phyloP scores from a whole-genome alignment of 176 grass and related monocot species.

The Aegilops tauschii region DNA sequence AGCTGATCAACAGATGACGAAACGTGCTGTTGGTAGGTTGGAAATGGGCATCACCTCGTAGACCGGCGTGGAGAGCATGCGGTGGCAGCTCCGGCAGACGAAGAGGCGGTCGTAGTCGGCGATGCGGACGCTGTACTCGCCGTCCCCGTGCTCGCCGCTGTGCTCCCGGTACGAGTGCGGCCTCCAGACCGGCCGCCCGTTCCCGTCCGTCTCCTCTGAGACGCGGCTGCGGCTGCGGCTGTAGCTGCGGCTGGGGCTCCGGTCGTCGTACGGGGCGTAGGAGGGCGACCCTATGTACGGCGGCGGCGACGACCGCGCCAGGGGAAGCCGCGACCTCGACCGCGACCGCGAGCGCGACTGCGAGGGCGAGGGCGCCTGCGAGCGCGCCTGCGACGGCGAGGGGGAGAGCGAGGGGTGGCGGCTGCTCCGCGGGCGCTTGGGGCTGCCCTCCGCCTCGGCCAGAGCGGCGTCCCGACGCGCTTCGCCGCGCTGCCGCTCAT shows the following conservation, averaged over 20 bases:
- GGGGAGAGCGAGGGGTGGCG: background rate
- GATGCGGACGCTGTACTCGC: slow-evolving; percentile 12
- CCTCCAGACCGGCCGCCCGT: background rate
- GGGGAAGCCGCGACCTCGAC: background rate
- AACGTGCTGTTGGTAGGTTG: background rate
- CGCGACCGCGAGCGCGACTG: background rate
- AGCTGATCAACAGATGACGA: background rate
- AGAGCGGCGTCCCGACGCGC: background rate
- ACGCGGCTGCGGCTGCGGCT: background rate
- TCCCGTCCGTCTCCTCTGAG: background rate
- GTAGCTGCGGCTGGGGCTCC: background rate
- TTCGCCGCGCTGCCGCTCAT: background rate
- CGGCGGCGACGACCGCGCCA: background rate
- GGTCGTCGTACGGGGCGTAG: background rate
- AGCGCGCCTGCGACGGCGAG: background rate
- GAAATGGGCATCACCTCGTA: background rate
- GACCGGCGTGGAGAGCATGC: background rate
- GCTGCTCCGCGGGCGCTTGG: background rate
- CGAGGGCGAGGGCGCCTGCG: background rate
- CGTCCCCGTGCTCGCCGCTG: background rate
- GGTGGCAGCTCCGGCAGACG: slow-evolving; percentile 2
- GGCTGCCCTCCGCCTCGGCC: background rate
- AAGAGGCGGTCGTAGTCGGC: slow-evolving; percentile 3
- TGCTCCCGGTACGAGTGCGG: background rate
- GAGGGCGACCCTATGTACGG: background rate